phyloP scores from a whole-genome alignment of 2,329 filamentous ascomycete genomes.

The Colletotrichum sp. region DNA sequence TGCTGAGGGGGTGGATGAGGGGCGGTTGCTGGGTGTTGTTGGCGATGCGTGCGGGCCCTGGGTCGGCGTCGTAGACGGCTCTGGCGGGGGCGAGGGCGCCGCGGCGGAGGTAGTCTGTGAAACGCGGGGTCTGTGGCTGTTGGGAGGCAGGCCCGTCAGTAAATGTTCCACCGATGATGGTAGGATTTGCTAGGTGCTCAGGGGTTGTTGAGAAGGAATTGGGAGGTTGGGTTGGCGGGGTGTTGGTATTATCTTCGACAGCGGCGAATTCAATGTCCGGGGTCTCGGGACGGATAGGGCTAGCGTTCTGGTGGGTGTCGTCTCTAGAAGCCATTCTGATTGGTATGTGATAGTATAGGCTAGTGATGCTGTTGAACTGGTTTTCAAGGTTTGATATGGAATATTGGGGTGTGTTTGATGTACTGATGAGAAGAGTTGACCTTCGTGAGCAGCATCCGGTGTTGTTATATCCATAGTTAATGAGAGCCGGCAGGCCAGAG shows the following conservation, averaged over 20 bases:
- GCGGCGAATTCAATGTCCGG: background rate
- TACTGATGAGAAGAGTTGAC: background rate
- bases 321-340: background rate
- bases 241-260: background rate
- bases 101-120: background rate
- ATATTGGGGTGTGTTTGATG: rapidly evolving
- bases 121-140: background rate
- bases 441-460: background rate
- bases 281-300: background rate
- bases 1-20: background rate
- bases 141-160: background rate
- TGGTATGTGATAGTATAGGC: rapidly evolving
- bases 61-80: background rate
- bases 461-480: rapidly evolving
- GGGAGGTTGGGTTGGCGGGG: background rate
- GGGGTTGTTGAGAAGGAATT: background rate
- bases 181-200: background rate
- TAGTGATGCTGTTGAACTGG: rapidly evolving
- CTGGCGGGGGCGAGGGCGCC: background rate
- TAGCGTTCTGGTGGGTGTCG: background rate
- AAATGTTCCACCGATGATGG: background rate
- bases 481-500: rapidly evolving
- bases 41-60: background rate
- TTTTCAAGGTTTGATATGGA: rapidly evolving
- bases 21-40: background rate